These are phyloP conservation scores for Rhynchospora tenuis DNA, from an alignment of 176 grass and related monocot genomes.

Conservation along the genomic window DNA sequence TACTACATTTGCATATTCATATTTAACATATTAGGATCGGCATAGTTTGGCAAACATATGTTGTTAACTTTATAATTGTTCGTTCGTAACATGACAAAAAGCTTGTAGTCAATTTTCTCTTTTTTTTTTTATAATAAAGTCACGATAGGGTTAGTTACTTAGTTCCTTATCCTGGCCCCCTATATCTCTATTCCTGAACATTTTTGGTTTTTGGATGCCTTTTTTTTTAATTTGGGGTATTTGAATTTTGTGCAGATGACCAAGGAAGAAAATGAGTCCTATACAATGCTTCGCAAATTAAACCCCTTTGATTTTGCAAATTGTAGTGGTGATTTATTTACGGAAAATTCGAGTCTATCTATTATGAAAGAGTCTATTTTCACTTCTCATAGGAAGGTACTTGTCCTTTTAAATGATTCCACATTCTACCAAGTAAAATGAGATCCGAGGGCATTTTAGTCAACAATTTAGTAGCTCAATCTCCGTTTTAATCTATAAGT, in stretches of 20 bases:
- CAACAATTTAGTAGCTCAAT: too few species aligned
- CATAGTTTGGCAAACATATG: slow-evolving; percentile 76
- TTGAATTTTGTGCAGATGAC: slow-evolving; percentile 47
- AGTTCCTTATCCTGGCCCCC: too few species aligned
- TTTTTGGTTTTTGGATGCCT: neutral
- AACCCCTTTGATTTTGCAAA: slow-evolving; percentile 97
- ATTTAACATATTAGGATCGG: slow-evolving; percentile 23
- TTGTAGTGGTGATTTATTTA: slow-evolving; percentile 58
- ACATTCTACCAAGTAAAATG: too few species aligned
- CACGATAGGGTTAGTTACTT: too few species aligned
- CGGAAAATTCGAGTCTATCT: slow-evolving; percentile 44
- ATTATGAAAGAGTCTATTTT: slow-evolving; percentile 70
- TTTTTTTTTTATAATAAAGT: neutral
- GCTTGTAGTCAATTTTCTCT: neutral
- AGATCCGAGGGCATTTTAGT: too few species aligned
- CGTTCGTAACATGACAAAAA: neutral
- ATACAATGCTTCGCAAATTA: slow-evolving; percentile 90
- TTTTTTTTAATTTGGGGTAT: slow-evolving; percentile 7
- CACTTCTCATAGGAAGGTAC: slow-evolving; percentile 49
- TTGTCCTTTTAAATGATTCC: neutral
- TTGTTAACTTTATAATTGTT: neutral
- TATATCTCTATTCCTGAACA: too few species aligned
- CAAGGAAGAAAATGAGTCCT: slow-evolving; percentile 80
- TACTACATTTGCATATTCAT: too few species aligned
- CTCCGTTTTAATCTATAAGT: too few species aligned